Evolutionary conservation across 1,284 basidiomycete genomes (phyloP), one percentile per base, ranked within the genome.

Genomic region (Austropuccinia psidii): DNA sequence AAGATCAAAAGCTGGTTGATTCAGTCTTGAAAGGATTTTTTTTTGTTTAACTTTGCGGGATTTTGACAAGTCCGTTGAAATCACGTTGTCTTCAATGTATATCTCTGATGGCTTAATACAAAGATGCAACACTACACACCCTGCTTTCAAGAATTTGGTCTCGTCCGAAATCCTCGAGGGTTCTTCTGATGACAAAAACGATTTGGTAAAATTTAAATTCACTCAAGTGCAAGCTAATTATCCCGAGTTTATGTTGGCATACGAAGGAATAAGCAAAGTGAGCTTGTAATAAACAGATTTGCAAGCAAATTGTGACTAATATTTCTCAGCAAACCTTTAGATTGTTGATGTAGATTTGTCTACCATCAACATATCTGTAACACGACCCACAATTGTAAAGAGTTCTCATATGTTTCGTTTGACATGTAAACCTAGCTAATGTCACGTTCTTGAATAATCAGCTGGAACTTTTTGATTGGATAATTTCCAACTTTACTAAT

Each of bases 401-500:
- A 15, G 0, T 29, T 17, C 24, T 41, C 8, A 19, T 29, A 15
- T n/a, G 8, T 57, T 54, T 27, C 29, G 31, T 37, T 47, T 43
- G 29, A 2, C 21, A 35, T 15, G 7, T 21, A n/a, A 37, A 52
- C 31, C 43, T 49, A 66, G 24, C 35, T 49, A 2, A 11, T 6
- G 17, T 33, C 13, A 35, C 73, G 35, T 47, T 57, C 21, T 37
- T 41, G 31, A n/a, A n/a, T n/a, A 41, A 29, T n/a, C 55, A 77
- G 77, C 83, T 99, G 49, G 86, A 89, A 1, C 83, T 98, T 11
- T 98, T 98, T 81, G 93, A 98, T 82, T 98, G 97, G 83, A 88
- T 99, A 81, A 96, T 99, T 90, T 90, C 91, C 6, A 96, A 93
- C 0, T 97, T 97, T 81, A 90, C 92, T 17, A 86, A 89, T 4